Conservation (phyloP, 305 asterid species). For the Fraxinus floribunda region DNA sequence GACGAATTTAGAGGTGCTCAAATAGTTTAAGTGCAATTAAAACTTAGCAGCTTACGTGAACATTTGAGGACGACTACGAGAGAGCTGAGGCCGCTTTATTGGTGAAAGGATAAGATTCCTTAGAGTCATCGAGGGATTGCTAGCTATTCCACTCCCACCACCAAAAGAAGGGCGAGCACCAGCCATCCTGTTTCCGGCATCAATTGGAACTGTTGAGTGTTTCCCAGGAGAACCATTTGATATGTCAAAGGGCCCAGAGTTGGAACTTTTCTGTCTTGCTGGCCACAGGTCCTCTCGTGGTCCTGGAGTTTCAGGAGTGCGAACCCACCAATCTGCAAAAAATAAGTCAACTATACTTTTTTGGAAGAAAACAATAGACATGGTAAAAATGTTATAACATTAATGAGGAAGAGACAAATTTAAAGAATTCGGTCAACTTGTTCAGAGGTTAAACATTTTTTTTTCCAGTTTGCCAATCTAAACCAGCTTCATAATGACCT, state of each 20-base stretch:
- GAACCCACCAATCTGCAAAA: constrained; percentile 72
- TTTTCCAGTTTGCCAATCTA: not conserved
- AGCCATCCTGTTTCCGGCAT: constrained; percentile 47
- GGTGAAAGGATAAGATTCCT: constrained; percentile 67
- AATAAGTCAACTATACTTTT: constrained; percentile 54
- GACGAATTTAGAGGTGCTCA: not conserved
- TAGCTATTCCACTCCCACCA: constrained; percentile 35
- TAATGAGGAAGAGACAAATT: not conserved
- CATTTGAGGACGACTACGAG: constrained; percentile 59
- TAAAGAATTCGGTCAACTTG: not conserved
- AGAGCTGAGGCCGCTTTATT: constrained; percentile 58
- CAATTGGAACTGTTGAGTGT: constrained; percentile 37
- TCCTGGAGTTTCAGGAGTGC: constrained; percentile 98
- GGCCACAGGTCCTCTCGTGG: constrained; percentile 86
- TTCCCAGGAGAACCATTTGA: constrained; percentile 58
- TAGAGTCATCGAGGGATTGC: constrained; percentile 64
- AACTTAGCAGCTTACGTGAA: constrained; percentile 50
- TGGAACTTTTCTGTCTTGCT: constrained; percentile 53
- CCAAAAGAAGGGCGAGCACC: constrained; percentile 42
- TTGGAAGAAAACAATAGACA: constrained; percentile 29
- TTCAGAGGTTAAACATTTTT: not conserved
- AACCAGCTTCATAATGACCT: not conserved
- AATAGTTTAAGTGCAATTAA: not conserved
- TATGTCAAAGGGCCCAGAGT: constrained; percentile 45
- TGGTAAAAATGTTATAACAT: not conserved